Conservation (phyloP, 169 alveolate genomes). For the Amoebophrya sp. region DNA sequence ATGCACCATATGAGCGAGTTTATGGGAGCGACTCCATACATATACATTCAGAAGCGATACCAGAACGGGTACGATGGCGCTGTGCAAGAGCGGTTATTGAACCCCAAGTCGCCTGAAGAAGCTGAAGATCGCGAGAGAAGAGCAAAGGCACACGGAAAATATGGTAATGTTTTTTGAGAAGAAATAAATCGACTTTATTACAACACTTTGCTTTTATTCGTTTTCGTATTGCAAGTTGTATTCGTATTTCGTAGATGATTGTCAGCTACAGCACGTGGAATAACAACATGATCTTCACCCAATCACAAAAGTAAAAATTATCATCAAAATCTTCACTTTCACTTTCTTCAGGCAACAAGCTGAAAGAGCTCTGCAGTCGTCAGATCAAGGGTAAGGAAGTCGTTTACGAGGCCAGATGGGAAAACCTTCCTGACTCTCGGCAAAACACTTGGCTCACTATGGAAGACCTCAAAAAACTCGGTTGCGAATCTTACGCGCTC, state of each 20-base stretch:
- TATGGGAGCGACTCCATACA: background rate
- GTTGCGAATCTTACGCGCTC: background rate
- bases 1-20: background rate
- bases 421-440: background rate
- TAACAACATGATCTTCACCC: too few relatives aligned
- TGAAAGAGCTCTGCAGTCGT: background rate
- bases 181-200: too few relatives aligned
- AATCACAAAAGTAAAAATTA: too few relatives aligned
- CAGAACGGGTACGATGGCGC: slow-evolving; percentile 20
- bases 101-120: background rate
- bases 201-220: too few relatives aligned
- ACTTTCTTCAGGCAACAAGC: too few relatives aligned
- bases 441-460: background rate
- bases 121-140: background rate
- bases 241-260: too few relatives aligned
- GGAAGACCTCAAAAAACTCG: background rate
- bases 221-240: too few relatives aligned
- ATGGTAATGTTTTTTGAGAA: too few relatives aligned
- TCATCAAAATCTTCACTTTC: too few relatives aligned
- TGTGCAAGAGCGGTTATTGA: background rate
- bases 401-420: background rate
- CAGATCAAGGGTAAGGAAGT: background rate
- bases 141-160: slow-evolving; percentile 8
- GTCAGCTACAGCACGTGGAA: too few relatives aligned
- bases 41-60: background rate